Percentiles rank a stretch among this genome's conserved stretches.
phyloP scores from a whole-genome alignment of 2,329 filamentous ascomycete genomes.

The Alternaria rosae region DNA sequence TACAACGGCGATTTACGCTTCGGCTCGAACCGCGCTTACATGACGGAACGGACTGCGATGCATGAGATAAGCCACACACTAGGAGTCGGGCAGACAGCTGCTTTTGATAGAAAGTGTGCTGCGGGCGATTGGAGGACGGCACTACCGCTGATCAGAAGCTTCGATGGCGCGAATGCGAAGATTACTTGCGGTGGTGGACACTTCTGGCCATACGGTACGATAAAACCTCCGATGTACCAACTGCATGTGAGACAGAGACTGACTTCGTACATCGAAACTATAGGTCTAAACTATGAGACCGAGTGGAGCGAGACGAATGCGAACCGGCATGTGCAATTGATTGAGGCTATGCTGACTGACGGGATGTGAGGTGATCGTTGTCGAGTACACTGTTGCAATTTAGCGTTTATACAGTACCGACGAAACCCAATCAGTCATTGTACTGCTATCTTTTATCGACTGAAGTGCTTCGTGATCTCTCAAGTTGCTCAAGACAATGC shows the following conservation, averaged over 20 bases:
- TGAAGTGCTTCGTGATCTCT: not conserved
- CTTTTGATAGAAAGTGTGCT: constrained; percentile 40
- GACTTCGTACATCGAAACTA: not conserved
- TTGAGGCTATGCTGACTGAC: constrained; percentile 45
- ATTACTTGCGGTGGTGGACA: constrained; percentile 45
- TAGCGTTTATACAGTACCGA: not conserved
- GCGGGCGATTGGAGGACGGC: constrained; percentile 44
- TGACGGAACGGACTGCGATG: constrained; percentile 47
- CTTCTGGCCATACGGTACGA: constrained; percentile 43
- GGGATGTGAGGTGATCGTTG: constrained; percentile 29
- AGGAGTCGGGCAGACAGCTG: constrained; percentile 43
- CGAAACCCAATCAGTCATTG: not conserved
- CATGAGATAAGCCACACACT: constrained; percentile 47
- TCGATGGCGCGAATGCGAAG: constrained; percentile 38
- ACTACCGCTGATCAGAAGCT: constrained; percentile 39
- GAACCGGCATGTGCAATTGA: constrained; percentile 43
- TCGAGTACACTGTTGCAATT: not conserved
- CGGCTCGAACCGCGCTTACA: constrained; percentile 43
- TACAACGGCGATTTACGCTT: constrained; percentile 48
- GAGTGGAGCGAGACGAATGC: constrained; percentile 48
- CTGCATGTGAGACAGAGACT: not conserved
- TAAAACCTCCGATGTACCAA: not conserved
- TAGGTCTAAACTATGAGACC: constrained; percentile 42
- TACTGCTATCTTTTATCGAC: not conserved
- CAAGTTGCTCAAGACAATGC: not conserved